Conservation (phyloP, 345 rosid species). For the Eucalyptus marginata region DNA sequence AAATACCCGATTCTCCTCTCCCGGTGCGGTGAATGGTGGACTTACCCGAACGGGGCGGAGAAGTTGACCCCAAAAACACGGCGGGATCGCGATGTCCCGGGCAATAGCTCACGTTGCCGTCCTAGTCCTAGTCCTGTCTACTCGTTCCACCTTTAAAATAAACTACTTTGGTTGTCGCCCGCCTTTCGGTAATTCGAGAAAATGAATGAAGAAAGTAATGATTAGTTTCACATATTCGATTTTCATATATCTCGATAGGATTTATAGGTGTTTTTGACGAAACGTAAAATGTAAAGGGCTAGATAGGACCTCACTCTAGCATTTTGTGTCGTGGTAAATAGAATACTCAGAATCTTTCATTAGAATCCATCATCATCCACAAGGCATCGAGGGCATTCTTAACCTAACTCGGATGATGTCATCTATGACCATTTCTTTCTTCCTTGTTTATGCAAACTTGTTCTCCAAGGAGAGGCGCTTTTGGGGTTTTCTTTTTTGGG, state of each 20-base stretch:
- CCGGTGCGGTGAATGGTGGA: not conserved
- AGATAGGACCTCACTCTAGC: fast-evolving
- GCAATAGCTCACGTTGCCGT: not conserved
- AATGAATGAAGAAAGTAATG: not conserved
- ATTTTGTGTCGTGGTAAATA: not conserved
- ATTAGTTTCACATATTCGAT: fast-evolving
- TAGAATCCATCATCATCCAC: not conserved
- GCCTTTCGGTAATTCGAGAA: fast-evolving
- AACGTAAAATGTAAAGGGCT: fast-evolving
- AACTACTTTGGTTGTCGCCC: not conserved
- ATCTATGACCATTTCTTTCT: not conserved
- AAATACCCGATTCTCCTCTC: not conserved
- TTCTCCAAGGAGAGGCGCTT: not conserved
- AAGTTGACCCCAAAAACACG: not conserved
- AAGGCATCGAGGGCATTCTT: not conserved
- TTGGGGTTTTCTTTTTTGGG: not conserved
- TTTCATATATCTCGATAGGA: too few species aligned
- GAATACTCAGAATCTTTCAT: not conserved
- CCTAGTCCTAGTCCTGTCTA: not conserved
- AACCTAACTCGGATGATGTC: not conserved
- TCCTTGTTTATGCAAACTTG: not conserved
- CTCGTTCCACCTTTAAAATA: not conserved
- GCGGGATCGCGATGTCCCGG: not conserved
- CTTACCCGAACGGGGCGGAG: not conserved
- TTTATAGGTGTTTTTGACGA: fast-evolving